Conservation (phyloP, 192 early-diverging fungal genomes). For the Backusella luteola region DNA sequence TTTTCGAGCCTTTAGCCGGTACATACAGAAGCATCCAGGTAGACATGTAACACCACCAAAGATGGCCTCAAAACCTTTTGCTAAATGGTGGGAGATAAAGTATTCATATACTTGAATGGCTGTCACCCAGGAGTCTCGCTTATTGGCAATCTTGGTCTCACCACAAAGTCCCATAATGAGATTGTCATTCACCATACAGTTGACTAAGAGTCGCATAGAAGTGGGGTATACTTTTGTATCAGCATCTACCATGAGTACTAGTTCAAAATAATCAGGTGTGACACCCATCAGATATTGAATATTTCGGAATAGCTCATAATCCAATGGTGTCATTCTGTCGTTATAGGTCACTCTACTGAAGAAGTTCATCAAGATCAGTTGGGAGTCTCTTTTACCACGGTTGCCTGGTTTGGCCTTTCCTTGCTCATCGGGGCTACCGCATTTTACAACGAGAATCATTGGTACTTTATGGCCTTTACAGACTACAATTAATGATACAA, state of each 20-base stretch:
- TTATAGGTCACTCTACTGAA: slow-evolving; percentile 82
- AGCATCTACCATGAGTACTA: slow-evolving; percentile 87
- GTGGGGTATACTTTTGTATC: slow-evolving; percentile 83
- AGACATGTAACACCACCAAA: slow-evolving; percentile 99
- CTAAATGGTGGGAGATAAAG: slow-evolving; percentile 95
- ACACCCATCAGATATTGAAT: slow-evolving; percentile 81
- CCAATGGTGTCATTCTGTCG: slow-evolving; percentile 88
- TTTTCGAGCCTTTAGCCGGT: slow-evolving; percentile 87
- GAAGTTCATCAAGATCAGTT: slow-evolving; percentile 96
- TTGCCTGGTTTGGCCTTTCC: slow-evolving; percentile 82
- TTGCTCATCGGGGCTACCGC: slow-evolving; percentile 66
- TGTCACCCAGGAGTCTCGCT: slow-evolving; percentile 84
- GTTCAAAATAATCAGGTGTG: slow-evolving; percentile 84
- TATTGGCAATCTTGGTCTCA: slow-evolving; percentile 97
- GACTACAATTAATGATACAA: slow-evolving; percentile 6
- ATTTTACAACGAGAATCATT: slow-evolving; percentile 69
- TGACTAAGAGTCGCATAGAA: slow-evolving; percentile 78
- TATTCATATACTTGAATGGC: slow-evolving; percentile 98
- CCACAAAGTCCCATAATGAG: slow-evolving; percentile 96
- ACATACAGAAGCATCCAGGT: slow-evolving; percentile 98
- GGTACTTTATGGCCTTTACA: slow-evolving; percentile 65
- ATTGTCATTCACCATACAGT: slow-evolving; percentile 89
- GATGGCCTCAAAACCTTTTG: slow-evolving; percentile 91
- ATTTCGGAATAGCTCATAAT: slow-evolving; percentile 92
- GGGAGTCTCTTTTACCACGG: slow-evolving; percentile 95